Base-by-base conservation (phyloP, 345 rosid species). In the Iberis pinnata region DNA sequence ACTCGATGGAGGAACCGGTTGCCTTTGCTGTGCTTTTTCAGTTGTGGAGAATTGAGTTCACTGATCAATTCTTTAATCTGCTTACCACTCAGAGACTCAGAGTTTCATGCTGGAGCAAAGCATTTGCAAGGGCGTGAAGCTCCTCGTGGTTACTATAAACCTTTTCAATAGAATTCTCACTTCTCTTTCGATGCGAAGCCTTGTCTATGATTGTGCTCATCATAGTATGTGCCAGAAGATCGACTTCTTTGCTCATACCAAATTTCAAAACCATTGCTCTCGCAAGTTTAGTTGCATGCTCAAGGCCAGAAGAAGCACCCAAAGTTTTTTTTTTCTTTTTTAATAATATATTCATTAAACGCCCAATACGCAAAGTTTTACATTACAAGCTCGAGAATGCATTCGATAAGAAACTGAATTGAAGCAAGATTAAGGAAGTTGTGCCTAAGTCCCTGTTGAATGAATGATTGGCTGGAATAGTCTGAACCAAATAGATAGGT, bases 241-340 rank as follows among this genome's bases (percentile, higher is more conserved):
- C 98, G 22, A 88, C 88, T 59, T 83, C 97, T 52, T 71, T 83
- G 61, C 95, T 85, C 97, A 89, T 82, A 24, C 95, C 97, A n/a
- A 73, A 85, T 53, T 81, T 88, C 2, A 97, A 85, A 47, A 88
- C 90, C 98, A 92, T 92, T 0, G 74, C 77, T 63, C 86, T 76
- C 0, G 98, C 98, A 36, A 92, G 80, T 11, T 56, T 56, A 16
- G 97, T 92, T 8, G 97, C 98, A 45, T 81, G 78, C 65, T 82
- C 68, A 58, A 92, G 88, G 70, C 88, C 98, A 14, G 81, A 73
- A 5, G 86, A 78, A n/a, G n/a, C n/a, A n/a, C n/a, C n/a, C n/a
- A n/a, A n/a, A n/a, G n/a, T n/a, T n/a, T n/a, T n/a, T n/a, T n/a
- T n/a, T n/a, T n/a, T n/a, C n/a, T n/a, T n/a, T n/a, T n/a, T n/a